Evolutionary conservation across 345 rosid species (phyloP), one percentile per base, ranked within the genome.

Genomic region (Murraya paniculata): DNA sequence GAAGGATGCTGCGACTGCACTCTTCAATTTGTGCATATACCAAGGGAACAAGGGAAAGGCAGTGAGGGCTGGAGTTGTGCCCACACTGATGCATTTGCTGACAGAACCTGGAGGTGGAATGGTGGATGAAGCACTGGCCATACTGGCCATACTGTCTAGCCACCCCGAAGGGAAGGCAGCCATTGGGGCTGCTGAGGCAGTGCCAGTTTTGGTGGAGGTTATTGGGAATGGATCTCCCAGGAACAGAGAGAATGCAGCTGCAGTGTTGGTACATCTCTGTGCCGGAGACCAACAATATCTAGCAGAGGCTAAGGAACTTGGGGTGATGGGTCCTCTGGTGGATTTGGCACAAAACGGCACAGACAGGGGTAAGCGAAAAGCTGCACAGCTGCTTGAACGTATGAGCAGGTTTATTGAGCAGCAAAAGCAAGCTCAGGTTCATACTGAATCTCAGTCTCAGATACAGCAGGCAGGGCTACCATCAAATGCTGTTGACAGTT

Each of bases 1-100:
- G 89, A 96, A 96, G 83, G 99, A 96, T 73, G 99, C 99, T 14
- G 99, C 99, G 0, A 96, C 99, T 38, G 99, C 99, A 33, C 92
- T 96, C 28, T 96, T 96, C 86, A 96, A 96, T 83, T 82, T 96
- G 85, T 94, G 99, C 83, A 94, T 96, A 36, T 96, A 88, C 85
- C 99, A 94, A 85, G 99, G 99, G 75, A 96, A 96, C 90, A 96
- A 94, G 80, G 99, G 98, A 56, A 96, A 90, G 88, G 99, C 99
- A 10, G 87, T 96, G 68, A 88, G 98, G 72, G 98, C 99, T 36
- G 97, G 98, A 61, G 89, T 92, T 74, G 88, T 92, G 48, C 93
- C 94, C 16, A 88, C 89, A 0, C 80, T 94, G 76, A 86, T 90
- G 84, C 75, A 68, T 59, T 86, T 94, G 74, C 82, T 94, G 65